A percentile compares a stretch with the other conserved stretches of the same genome.
These are phyloP conservation scores for Picochlorum sp. DNA, from an alignment of 139 green algal species.

Conservation along the genomic window DNA sequence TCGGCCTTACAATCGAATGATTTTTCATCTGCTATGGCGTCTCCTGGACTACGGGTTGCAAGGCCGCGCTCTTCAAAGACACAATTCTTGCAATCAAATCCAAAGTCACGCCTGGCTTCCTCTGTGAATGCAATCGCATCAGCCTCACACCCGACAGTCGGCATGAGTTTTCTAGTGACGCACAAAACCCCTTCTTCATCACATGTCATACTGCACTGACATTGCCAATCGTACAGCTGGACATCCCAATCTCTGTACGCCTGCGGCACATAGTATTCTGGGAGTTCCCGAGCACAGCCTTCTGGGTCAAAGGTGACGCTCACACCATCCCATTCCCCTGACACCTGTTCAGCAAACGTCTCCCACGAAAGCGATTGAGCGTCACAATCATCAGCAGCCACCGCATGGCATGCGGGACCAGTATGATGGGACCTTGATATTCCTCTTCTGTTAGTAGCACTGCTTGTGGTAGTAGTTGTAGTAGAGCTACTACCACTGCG, in stretches of 20 bases:
- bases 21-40: conserved; percentile 24
- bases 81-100: neutral
- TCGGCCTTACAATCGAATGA: neutral
- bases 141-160: conserved; percentile 70
- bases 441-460: too few species aligned
- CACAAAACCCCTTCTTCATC: conserved; percentile 8
- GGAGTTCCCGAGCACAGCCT: conserved; percentile 35
- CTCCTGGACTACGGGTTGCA: neutral
- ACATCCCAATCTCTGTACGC: conserved; percentile 66
- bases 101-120: neutral
- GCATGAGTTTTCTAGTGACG: conserved; percentile 51
- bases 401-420: neutral
- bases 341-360: conserved; percentile 13
- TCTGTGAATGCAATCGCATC: conserved; percentile 48
- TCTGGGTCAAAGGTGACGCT: conserved; percentile 37
- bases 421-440: too few species aligned
- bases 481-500: too few species aligned
- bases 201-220: conserved; percentile 46
- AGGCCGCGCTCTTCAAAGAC: conserved; percentile 3
- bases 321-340: conserved; percentile 59
- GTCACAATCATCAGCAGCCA: neutral
- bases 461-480: too few species aligned
- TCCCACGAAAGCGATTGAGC: conserved; percentile 6
- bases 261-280: conserved; percentile 41
- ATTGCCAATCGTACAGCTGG: conserved; percentile 63